Base-by-base conservation (phyloP, 2,329 filamentous ascomycete genomes). In the Fusarium globosum region DNA sequence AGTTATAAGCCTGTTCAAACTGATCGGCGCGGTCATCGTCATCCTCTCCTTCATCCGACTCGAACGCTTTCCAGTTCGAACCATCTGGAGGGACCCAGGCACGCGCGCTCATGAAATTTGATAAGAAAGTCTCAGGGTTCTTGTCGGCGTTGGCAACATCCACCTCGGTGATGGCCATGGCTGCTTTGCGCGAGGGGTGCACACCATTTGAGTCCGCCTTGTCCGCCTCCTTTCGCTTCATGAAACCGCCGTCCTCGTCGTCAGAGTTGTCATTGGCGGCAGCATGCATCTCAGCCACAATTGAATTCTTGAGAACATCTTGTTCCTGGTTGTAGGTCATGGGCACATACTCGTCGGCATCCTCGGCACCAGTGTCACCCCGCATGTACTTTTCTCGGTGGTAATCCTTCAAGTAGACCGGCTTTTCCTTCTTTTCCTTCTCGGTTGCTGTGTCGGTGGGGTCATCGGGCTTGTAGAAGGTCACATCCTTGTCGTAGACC, bases 1-100 rank as follows among this genome's bases (percentile, higher is more conserved):
- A 85, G 84, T 99, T 99, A 85, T 97, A 99, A 9, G 95, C 95
- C 73, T 93, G 89, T 83, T 99, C 96, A 78, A 96, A 97, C 69
- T 92, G 90, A 49, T 98, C 96, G 33, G 95, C 95, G 51, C 90
- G 88, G 36, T 93, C 86, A 53, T 88, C 85, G 51, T 88, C 87
- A 6, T 87, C 94, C 58, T 97, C 94, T 73, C 96, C 95, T 0
- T 98, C 95, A 76, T 99, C 96, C 1, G 95, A 97, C 79, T 98
- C 94, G 65, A 99, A 93, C 1, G 95, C 93, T 76, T 95, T 87
- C 83, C 94, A 95, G 46, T 88, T 88, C 28, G 89, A 86, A 46
- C 86, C 87, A 59, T 89, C 90, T 15, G 89, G 88, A 1, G 93
- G 90, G 12, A 96, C 89, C 96, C 96, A 99, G 21, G 95, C 96